These are phyloP conservation scores for Psilocybe subaeruginosa DNA, from an alignment of 768 basidiomycete genomes.

Conservation along the genomic window DNA sequence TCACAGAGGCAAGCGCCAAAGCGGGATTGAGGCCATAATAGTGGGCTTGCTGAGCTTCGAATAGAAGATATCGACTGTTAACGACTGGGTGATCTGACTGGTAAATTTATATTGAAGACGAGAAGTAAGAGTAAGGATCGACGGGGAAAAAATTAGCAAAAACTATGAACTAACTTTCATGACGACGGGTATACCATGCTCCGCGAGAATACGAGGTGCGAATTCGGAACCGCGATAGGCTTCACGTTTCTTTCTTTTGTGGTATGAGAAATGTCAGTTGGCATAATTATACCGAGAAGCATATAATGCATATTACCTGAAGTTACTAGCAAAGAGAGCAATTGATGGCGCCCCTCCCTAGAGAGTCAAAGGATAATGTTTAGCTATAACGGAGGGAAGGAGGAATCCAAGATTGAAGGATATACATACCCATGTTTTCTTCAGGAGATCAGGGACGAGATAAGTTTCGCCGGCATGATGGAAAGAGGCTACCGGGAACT, in stretches of 20 bases:
- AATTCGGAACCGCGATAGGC: constrained; percentile 74
- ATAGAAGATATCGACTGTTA: constrained; percentile 67
- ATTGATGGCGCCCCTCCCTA: constrained; percentile 61
- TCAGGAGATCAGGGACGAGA: constrained; percentile 77
- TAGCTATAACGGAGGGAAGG: too few relatives aligned
- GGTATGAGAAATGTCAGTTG: background rate
- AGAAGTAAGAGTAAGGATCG: too few relatives aligned
- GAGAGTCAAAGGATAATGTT: background rate
- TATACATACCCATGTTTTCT: constrained; percentile 59
- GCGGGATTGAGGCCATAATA: constrained; percentile 64
- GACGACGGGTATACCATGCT: constrained; percentile 65
- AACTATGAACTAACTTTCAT: constrained; percentile 58
- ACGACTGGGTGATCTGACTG: constrained; percentile 61
- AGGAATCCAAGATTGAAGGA: background rate
- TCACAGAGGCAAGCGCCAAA: constrained; percentile 64
- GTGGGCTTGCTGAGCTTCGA: constrained; percentile 73
- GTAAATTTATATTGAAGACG: too few relatives aligned
- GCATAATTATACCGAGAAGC: background rate
- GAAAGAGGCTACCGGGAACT: constrained; percentile 74
- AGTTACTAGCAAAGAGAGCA: constrained; percentile 73
- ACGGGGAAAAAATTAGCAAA: background rate
- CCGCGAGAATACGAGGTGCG: constrained; percentile 70
- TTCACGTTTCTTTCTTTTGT: constrained; percentile 45
- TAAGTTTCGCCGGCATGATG: constrained; percentile 84
- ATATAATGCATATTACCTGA: constrained; percentile 33